These are phyloP conservation scores for Ajuga chamaepitys DNA, from an alignment of 257 asterid genomes.

Conservation along the genomic window DNA sequence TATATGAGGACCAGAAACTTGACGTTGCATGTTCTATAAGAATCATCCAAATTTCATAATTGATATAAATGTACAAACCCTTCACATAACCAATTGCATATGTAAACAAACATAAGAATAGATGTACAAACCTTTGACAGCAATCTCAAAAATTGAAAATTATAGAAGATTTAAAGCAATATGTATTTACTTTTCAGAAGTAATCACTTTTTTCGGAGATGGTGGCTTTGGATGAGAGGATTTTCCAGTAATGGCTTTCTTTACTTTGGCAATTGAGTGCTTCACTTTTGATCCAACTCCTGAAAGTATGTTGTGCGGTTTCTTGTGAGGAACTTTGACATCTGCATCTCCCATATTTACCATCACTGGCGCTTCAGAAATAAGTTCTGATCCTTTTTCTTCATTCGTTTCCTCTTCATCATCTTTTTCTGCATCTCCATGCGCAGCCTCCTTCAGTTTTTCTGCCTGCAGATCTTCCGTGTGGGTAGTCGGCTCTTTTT, in stretches of 20 bases:
- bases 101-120: background rate
- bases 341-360: constrained; percentile 53
- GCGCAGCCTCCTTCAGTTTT: constrained; percentile 19
- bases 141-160: background rate
- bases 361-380: constrained; percentile 48
- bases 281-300: constrained; percentile 90
- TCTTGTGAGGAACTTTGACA: constrained; percentile 51
- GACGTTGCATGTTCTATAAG: background rate
- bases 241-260: constrained; percentile 75
- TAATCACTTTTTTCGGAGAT: constrained; percentile 37
- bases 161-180: background rate
- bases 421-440: constrained; percentile 27
- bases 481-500: too few relatives aligned
- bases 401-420: constrained; percentile 36
- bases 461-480: too few relatives aligned
- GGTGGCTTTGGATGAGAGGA: constrained; percentile 52
- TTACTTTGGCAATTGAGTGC: constrained; percentile 86
- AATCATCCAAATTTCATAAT: constrained; percentile 6
- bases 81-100: background rate
- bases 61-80: constrained; percentile 10
- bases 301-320: constrained; percentile 68
- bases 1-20: constrained; percentile 13
- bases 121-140: background rate
- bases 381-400: constrained; percentile 20
- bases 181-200: background rate